Evolutionary conservation across 2,329 filamentous ascomycete species (phyloP), one percentile per base, ranked within the genome.

Genomic region (Truncatella angustata): DNA sequence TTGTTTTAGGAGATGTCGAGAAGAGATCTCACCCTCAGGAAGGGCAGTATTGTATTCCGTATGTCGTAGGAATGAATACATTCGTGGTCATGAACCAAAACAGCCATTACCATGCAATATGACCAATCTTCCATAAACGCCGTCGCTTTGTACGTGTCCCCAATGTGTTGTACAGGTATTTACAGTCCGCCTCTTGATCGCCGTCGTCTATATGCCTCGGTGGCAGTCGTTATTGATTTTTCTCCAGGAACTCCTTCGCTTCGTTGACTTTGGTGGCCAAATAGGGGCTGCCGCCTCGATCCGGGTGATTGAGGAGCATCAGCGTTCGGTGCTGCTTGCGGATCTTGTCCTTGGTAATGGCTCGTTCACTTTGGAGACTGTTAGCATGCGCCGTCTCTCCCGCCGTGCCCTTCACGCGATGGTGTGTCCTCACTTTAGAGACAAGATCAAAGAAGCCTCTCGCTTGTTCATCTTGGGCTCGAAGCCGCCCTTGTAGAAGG

Each of bases 401-500:
- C n/a, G 20, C 24, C n/a, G 40, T 5, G 5, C 11, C 3, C 3
- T 11, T 30, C 16, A n/a, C 2, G 14, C 10, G 11, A 2, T 12
- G 10, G 24, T 60, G 14, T 16, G 23, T 11, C 10, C 74, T 45
- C 84, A 97, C 93, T 86, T 90, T 56, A 97, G 85, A 59, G 94
- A 89, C 45, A 99, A 76, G 55, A 99, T 97, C 62, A 99, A 75
- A 4, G 91, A 81, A 20, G 94, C 94, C 74, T 99, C 94, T 70
- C 88, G 86, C 70, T 88, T 84, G 70, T 85, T 97, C 93, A 99
- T 99, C 73, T 88, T 89, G 55, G 85, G 79, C 76, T 99, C 94
- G 68, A 99, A 99, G n/a, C 94, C 94, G 61, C 94, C 94, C 74
- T 97, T 99, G 81, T 97, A 97, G 68, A 91, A 99, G 37, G 91